Percentiles rank a stretch among this genome's conserved stretches.
Evolutionary conservation across 1,284 basidiomycete genomes (phyloP).

Genomic region (Abortiporus biennis): DNA sequence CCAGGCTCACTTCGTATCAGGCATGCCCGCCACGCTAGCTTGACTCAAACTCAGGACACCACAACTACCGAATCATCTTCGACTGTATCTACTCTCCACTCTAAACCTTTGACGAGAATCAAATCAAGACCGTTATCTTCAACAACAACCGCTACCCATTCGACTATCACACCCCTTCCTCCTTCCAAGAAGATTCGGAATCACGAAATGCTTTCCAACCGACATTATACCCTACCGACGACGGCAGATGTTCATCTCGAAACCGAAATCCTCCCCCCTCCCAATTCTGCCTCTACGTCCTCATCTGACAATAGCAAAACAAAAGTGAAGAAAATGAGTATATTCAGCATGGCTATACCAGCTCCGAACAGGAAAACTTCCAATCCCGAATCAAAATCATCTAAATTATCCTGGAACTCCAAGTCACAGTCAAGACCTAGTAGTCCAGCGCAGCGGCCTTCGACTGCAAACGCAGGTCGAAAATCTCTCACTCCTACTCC

Average conservation of each 20-base stretch:
- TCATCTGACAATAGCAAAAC: slow-evolving; percentile 16
- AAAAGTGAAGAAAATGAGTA: slow-evolving; percentile 23
- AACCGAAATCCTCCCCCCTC: slow-evolving; percentile 15
- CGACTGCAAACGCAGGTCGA: too few species aligned
- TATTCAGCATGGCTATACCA: slow-evolving; percentile 24
- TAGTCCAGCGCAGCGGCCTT: too few species aligned
- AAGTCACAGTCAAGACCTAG: too few species aligned
- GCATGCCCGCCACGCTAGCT: neutral
- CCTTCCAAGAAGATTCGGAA: slow-evolving; percentile 15
- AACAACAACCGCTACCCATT: slow-evolving; percentile 52
- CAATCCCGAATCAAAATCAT: too few species aligned
- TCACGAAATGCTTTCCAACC: slow-evolving; percentile 6
- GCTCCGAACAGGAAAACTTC: slow-evolving; percentile 15
- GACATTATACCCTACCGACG: slow-evolving; percentile 13
- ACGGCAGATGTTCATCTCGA: slow-evolving; percentile 14
- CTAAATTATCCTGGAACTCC: too few species aligned
- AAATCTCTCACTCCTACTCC: too few species aligned
- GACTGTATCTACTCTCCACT: too few species aligned
- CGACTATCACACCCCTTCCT: slow-evolving; percentile 42
- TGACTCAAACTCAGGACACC: neutral
- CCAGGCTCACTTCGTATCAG: too few species aligned
- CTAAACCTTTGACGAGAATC: slow-evolving; percentile 44
- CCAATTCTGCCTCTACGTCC: too few species aligned
- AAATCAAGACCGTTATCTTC: slow-evolving; percentile 60
- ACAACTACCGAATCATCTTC: too few species aligned